These are phyloP conservation scores for Suhomyces maxii DNA, from an alignment of 1,139 yeast species.

Conservation along the genomic window DNA sequence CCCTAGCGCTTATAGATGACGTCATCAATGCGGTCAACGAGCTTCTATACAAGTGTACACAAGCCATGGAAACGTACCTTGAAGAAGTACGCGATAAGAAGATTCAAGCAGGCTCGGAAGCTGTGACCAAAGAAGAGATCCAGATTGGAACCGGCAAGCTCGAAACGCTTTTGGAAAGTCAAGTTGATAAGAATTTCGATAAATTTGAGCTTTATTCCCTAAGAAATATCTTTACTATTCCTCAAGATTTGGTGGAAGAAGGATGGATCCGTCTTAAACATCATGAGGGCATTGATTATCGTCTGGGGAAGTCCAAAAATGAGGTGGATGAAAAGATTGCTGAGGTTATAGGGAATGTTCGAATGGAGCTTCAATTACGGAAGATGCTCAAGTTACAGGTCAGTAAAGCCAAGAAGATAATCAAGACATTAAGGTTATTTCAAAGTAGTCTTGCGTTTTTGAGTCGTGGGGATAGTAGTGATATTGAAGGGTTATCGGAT, in stretches of 20 bases:
- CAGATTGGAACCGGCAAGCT: constrained; percentile 76
- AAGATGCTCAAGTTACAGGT: constrained; percentile 43
- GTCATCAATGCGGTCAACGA: constrained; percentile 87
- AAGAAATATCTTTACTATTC: constrained; percentile 73
- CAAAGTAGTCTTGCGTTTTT: constrained; percentile 33
- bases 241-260: constrained; percentile 61
- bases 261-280: constrained; percentile 73
- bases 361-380: constrained; percentile 45
- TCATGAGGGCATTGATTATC: constrained; percentile 56
- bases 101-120: constrained; percentile 11
- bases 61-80: constrained; percentile 73
- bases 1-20: constrained; percentile 84
- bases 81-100: constrained; percentile 28
- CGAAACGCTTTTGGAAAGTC: constrained; percentile 73
- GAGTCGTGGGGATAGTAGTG: constrained; percentile 8
- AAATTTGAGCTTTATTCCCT: constrained; percentile 80
- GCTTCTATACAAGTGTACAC: constrained; percentile 78
- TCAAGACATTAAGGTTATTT: constrained; percentile 32
- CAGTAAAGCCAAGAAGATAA: constrained; percentile 36
- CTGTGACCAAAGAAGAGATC: constrained; percentile 47
- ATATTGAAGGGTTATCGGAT: constrained; percentile 14
- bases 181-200: constrained; percentile 84
- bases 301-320: constrained; percentile 15
- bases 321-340: constrained; percentile 39
- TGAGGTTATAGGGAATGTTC: constrained; percentile 42